phyloP scores from a whole-genome alignment of 169 alveolate species.

The Plasmodium cynomolgi region DNA sequence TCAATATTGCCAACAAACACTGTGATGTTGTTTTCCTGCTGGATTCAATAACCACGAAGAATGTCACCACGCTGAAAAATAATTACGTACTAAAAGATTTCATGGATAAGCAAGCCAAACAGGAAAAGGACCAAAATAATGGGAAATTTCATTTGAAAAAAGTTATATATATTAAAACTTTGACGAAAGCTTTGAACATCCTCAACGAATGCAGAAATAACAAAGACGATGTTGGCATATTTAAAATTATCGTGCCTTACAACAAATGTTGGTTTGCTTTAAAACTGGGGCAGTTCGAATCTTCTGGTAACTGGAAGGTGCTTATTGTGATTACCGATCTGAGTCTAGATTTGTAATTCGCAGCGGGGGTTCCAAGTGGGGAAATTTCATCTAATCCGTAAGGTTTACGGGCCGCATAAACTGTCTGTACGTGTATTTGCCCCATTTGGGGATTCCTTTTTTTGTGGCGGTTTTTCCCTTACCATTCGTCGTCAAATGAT shows the following conservation, averaged over 20 bases:
- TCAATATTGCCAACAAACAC: conserved; percentile 21
- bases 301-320: conserved; percentile 70
- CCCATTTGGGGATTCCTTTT: neutral
- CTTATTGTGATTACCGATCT: conserved; percentile 60
- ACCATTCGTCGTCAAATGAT: neutral
- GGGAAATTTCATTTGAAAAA: conserved; percentile 13
- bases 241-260: conserved; percentile 63
- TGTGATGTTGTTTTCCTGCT: conserved; percentile 60
- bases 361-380: neutral
- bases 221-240: conserved; percentile 71
- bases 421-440: neutral
- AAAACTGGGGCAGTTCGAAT: conserved; percentile 73
- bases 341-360: neutral
- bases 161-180: conserved; percentile 51
- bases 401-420: neutral
- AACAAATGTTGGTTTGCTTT: conserved; percentile 69
- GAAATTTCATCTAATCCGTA: neutral
- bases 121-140: neutral
- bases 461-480: neutral
- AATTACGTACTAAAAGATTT: conserved; percentile 53
- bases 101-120: conserved; percentile 22
- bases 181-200: conserved; percentile 66
- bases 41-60: conserved; percentile 54
- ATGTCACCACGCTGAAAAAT: conserved; percentile 58
- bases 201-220: conserved; percentile 73